A percentile compares a stretch with the other conserved stretches of the same genome.
phyloP scores from a whole-genome alignment of 495 filamentous ascomycete genomes.

The Penicillium cinerascens region DNA sequence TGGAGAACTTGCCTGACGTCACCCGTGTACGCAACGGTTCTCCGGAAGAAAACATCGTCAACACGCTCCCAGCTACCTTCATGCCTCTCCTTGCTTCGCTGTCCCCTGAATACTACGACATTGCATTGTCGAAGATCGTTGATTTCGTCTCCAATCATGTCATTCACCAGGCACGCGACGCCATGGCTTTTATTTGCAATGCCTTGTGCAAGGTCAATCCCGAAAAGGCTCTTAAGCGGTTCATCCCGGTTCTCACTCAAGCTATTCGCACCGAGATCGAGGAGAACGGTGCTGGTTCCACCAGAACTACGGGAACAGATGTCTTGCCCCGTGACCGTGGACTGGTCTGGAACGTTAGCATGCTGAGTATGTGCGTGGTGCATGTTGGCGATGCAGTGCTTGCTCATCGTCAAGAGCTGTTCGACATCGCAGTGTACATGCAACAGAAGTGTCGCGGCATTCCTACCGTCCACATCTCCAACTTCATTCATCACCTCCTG shows the following conservation, averaged over 20 bases:
- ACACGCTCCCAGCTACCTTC: constrained; percentile 88
- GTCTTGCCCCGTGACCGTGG: constrained; percentile 89
- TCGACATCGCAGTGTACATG: constrained; percentile 92
- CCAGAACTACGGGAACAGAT: constrained; percentile 87
- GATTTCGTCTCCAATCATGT: constrained; percentile 94
- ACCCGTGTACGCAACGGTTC: constrained; percentile 81
- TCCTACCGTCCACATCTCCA: constrained; percentile 91
- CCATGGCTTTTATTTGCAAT: constrained; percentile 98
- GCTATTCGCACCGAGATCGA: constrained; percentile 96
- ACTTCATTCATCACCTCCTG: constrained; percentile 98
- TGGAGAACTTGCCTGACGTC: constrained; percentile 93
- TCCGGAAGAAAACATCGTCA: constrained; percentile 95
- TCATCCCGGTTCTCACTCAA: constrained; percentile 83
- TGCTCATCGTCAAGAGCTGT: constrained; percentile 79
- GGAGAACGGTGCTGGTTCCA: constrained; percentile 94
- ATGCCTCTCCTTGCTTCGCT: constrained; percentile 86
- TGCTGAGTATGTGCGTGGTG: constrained; percentile 97
- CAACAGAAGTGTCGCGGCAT: constrained; percentile 90
- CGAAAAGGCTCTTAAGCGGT: constrained; percentile 81
- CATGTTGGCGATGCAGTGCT: constrained; percentile 89
- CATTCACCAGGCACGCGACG: constrained; percentile 94
- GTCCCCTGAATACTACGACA: constrained; percentile 91
- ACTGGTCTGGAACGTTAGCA: constrained; percentile 93
- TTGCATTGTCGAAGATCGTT: constrained; percentile 85
- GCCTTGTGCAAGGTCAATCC: constrained; percentile 91